A percentile compares a stretch with the other conserved stretches of the same genome.
Evolutionary conservation across 2,329 filamentous ascomycete species (phyloP).

Genomic region (Zymoseptoria crescenta): DNA sequence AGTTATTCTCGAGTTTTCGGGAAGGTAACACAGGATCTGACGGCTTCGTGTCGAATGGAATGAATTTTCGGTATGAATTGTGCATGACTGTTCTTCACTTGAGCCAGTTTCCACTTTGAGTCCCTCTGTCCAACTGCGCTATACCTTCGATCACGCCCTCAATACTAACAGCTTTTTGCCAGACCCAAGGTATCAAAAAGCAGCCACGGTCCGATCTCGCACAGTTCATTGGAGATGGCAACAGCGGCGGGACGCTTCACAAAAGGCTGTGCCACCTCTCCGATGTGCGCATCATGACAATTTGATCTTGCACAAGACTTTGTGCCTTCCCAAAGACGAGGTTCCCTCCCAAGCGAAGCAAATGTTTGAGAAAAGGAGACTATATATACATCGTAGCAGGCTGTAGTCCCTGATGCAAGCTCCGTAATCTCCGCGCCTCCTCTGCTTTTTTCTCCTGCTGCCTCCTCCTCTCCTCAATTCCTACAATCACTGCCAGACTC

Average conservation of each 20-base stretch:
- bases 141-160: too few relatives aligned
- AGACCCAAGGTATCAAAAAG: too few relatives aligned
- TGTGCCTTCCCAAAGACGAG: not conserved
- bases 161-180: too few relatives aligned
- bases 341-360: not conserved
- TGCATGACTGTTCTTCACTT: too few relatives aligned
- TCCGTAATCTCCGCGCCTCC: not conserved
- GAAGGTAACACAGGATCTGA: not conserved
- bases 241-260: not conserved
- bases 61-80: too few relatives aligned
- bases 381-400: too few relatives aligned
- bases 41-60: not conserved
- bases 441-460: not conserved
- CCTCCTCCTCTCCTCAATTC: not conserved
- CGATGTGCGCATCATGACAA: not conserved
- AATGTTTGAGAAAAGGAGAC: not conserved
- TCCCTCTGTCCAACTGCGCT: too few relatives aligned
- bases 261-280: not conserved
- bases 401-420: too few relatives aligned
- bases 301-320: not conserved
- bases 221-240: not conserved
- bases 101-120: too few relatives aligned
- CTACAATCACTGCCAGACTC: not conserved
- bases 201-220: too few relatives aligned
- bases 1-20: too few relatives aligned